Conservation (phyloP, 2,329 filamentous ascomycete genomes). For the Paecilomyces sp. region DNA sequence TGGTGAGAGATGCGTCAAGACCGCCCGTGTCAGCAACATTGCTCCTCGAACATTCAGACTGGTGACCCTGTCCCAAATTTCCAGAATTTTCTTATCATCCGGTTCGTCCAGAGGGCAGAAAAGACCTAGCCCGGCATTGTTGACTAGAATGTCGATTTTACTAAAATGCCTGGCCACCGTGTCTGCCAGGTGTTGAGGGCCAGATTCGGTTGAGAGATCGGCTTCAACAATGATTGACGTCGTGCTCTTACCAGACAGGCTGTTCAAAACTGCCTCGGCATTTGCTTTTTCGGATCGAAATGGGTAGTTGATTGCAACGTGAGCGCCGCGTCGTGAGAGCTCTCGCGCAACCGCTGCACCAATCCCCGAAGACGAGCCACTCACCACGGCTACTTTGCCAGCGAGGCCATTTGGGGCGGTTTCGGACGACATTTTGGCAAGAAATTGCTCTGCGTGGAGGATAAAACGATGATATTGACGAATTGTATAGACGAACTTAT, state of each 20-base stretch:
- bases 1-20: neutral
- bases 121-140: neutral
- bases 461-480: too few relatives aligned
- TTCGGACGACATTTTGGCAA: too few relatives aligned
- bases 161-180: neutral
- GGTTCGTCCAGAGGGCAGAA: neutral
- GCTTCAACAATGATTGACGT: neutral
- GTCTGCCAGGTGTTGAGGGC: neutral
- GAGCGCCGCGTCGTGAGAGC: neutral
- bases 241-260: neutral
- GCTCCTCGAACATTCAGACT: neutral
- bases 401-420: too few relatives aligned
- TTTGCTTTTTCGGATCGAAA: neutral
- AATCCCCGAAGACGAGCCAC: slow-evolving; percentile 11
- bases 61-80: neutral
- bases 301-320: neutral
- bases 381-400: too few relatives aligned
- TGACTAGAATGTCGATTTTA: neutral
- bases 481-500: too few relatives aligned
- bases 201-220: neutral
- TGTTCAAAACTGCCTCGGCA: neutral
- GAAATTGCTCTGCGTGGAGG: too few relatives aligned
- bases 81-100: neutral
- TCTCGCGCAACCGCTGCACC: slow-evolving; percentile 14
- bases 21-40: neutral